Base-by-base conservation (phyloP, 768 basidiomycete genomes). In the Polyporus arcularius region DNA sequence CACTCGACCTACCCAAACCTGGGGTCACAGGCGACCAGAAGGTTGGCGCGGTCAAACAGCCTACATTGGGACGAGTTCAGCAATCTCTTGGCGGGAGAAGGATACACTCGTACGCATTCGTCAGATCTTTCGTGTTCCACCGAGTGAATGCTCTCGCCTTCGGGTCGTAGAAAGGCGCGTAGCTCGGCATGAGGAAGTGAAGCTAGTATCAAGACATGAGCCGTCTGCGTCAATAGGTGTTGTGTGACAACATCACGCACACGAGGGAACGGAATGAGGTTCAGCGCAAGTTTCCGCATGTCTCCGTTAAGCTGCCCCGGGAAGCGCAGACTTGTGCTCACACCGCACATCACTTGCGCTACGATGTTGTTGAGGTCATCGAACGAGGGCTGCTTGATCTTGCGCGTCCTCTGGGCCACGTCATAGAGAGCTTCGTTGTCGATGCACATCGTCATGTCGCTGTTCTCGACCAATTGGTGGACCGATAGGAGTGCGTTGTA, bases 121-220 rank as follows among this genome's bases (percentile, higher is more conserved):
- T 93, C 56, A 96, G 70, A 63, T 95, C 92, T 0, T 85, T 68
- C 4, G 91, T 79, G 6, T 84, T 84, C 46, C 80, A 74, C 28
- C 80, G 79, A 64, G 88, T 80, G 75, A 83, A 95, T 2, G 82
- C 75, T 50, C 77, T 78, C 0, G 86, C 79, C 56, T 84, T 85
- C 3, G 85, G 80, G 65, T 93, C 84, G 63, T 83, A 86, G 67
- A 98, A 86, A 0, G 97, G 97, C 0, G 94, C 94, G 72, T 94
- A 97, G 65, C 93, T 95, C 51, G 94, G 93, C 80, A 94, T 91
- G 67, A 99, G 84, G 85, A 98, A 99, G 73, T 99, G 96, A 54
- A 98, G 83, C 88, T 96, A 73, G 69, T 69, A 52, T 30, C 40
- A 56, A 15, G 61, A 41, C 31, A 66, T 53, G 15, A 30, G 57